Conservation (phyloP, 1,284 basidiomycete species). For the Farysia itapuensis region DNA sequence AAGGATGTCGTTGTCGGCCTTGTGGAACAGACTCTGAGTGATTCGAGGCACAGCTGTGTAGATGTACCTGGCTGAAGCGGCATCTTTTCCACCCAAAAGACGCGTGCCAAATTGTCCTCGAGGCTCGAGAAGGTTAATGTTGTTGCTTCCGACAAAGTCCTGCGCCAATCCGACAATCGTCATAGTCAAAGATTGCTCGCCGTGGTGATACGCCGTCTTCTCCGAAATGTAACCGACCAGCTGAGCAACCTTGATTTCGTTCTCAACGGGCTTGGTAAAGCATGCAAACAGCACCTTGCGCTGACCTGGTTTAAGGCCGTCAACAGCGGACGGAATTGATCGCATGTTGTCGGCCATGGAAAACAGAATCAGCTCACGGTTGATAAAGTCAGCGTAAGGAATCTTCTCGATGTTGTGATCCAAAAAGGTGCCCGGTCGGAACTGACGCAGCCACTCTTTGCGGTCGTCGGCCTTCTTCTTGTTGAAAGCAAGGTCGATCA, state of each 20-base stretch:
- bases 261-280: conserved; percentile 90
- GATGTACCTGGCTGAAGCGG: conserved; percentile 95
- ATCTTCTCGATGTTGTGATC: conserved; percentile 87
- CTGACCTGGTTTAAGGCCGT: conserved; percentile 98
- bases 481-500: conserved; percentile 98
- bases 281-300: conserved; percentile 93
- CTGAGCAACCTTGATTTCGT: conserved; percentile 95
- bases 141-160: conserved; percentile 93
- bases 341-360: conserved; percentile 98
- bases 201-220: conserved; percentile 95
- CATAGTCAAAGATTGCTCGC: conserved; percentile 79
- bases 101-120: conserved; percentile 93
- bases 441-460: conserved; percentile 96
- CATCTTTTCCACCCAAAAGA: conserved; percentile 64
- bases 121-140: conserved; percentile 84
- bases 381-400: conserved; percentile 91
- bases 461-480: conserved; percentile 99
- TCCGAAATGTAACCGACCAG: conserved; percentile 92
- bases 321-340: conserved; percentile 80
- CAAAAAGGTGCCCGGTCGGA: conserved; percentile 94
- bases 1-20: conserved; percentile 81
- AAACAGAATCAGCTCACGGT: conserved; percentile 96
- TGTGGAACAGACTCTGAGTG: conserved; percentile 78
- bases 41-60: conserved; percentile 81
- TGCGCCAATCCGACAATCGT: conserved; percentile 96